These are phyloP conservation scores for Cyberlindnera mississippiensis DNA, from an alignment of 805 yeast species.

Conservation along the genomic window DNA sequence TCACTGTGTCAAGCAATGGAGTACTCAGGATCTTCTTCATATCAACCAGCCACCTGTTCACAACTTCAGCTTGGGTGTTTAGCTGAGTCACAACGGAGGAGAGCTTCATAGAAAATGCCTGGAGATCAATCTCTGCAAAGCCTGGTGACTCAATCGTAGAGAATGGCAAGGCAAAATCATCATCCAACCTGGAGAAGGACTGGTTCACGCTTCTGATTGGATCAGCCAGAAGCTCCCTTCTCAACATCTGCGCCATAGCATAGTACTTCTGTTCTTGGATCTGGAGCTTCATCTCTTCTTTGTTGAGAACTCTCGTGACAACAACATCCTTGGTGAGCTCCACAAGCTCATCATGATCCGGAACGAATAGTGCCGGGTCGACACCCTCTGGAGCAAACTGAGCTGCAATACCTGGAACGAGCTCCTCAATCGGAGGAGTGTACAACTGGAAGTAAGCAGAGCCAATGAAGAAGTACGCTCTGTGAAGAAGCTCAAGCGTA, in stretches of 20 bases:
- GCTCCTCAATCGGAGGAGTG: slow-evolving; percentile 28
- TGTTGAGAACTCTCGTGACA: slow-evolving; percentile 20
- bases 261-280: slow-evolving; percentile 50
- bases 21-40: slow-evolving; percentile 40
- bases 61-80: slow-evolving; percentile 46
- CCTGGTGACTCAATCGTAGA: background rate
- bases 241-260: slow-evolving; percentile 55
- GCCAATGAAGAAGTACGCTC: slow-evolving; percentile 73
- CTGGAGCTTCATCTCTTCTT: slow-evolving; percentile 36
- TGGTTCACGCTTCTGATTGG: slow-evolving; percentile 25
- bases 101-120: slow-evolving; percentile 14
- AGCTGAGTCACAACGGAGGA: slow-evolving; percentile 31
- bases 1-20: slow-evolving; percentile 48
- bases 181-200: slow-evolving; percentile 5
- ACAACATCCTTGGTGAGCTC: slow-evolving; percentile 23
- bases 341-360: background rate
- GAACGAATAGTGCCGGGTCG: slow-evolving; percentile 14
- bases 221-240: slow-evolving; percentile 45
- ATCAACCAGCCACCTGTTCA: slow-evolving; percentile 49
- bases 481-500: slow-evolving; percentile 64
- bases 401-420: slow-evolving; percentile 28
- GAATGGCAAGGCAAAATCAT: background rate
- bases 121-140: slow-evolving; percentile 11
- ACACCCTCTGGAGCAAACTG: slow-evolving; percentile 11
- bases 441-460: slow-evolving; percentile 62